Evolutionary conservation across 2,329 filamentous ascomycete species (phyloP).

Genomic region (Microdochium trichocladiopsis): DNA sequence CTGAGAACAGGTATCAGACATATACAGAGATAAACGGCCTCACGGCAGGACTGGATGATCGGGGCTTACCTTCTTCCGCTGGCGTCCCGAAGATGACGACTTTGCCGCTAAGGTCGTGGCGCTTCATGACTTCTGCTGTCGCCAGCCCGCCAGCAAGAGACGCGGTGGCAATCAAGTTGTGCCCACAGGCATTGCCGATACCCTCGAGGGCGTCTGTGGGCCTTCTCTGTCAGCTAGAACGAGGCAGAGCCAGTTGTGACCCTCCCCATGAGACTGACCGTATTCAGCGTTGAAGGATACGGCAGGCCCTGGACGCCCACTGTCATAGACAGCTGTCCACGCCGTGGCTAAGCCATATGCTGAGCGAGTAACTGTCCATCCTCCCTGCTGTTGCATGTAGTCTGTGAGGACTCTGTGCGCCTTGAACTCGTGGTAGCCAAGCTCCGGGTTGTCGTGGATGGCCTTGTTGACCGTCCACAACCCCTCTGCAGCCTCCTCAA

Average conservation of each 20-base stretch:
- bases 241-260: no score
- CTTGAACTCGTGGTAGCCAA: conserved; percentile 37
- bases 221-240: conserved; percentile 6
- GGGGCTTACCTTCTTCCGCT: conserved; percentile 36
- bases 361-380: conserved; percentile 43
- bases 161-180: conserved; percentile 45
- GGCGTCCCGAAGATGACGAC: conserved; percentile 43
- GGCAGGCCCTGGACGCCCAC: conserved; percentile 34
- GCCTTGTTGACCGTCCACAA: conserved; percentile 39
- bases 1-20: conserved; percentile 7
- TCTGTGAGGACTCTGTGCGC: conserved; percentile 41
- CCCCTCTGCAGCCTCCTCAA: conserved; percentile 27
- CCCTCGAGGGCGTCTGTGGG: conserved; percentile 37
- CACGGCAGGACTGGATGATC: not conserved
- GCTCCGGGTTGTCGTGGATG: conserved; percentile 44
- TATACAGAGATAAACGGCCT: not conserved
- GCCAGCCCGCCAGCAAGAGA: conserved; percentile 40
- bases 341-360: conserved; percentile 45
- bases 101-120: conserved; percentile 32
- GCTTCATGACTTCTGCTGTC: conserved; percentile 33
- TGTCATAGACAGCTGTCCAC: conserved; percentile 42
- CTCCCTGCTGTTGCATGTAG: conserved; percentile 32
- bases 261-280: no score
- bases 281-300: conserved; percentile 40
- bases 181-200: conserved; percentile 46